A percentile compares a stretch with the other conserved stretches of the same genome.
These are phyloP conservation scores for Mucor lusitanicus DNA, from an alignment of 371 early-diverging fungal species.

Conservation along the genomic window DNA sequence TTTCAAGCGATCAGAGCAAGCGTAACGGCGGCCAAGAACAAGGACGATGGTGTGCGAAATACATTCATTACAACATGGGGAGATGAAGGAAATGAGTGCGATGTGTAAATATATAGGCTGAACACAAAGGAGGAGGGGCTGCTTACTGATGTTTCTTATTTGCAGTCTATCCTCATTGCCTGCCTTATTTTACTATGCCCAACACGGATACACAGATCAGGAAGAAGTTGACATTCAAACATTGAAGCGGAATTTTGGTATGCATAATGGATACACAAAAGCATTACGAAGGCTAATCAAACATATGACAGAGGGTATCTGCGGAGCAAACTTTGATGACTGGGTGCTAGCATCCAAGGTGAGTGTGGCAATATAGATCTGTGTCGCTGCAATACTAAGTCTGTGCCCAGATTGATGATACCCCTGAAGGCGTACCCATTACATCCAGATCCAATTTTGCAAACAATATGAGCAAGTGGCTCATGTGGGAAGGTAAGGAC, in stretches of 20 bases:
- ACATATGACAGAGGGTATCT: conserved; percentile 58
- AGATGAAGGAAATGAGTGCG: conserved; percentile 91
- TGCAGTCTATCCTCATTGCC: conserved; percentile 70
- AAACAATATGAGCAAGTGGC: conserved; percentile 82
- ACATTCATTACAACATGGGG: conserved; percentile 87
- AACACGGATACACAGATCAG: conserved; percentile 70
- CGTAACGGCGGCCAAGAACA: conserved; percentile 66
- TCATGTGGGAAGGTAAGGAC: conserved; percentile 78
- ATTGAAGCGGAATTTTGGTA: conserved; percentile 67
- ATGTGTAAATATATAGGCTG: conserved; percentile 47
- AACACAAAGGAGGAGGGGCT: background rate
- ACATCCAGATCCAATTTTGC: conserved; percentile 59
- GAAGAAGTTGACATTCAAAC: conserved; percentile 59
- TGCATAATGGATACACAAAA: background rate
- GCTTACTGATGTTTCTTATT: background rate
- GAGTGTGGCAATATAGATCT: background rate
- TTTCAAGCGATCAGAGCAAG: conserved; percentile 79
- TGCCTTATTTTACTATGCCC: conserved; percentile 74
- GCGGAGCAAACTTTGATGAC: conserved; percentile 78
- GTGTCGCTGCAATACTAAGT: background rate
- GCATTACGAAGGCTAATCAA: background rate
- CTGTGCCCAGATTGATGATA: conserved; percentile 55
- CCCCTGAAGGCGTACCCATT: conserved; percentile 47
- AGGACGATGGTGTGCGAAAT: conserved; percentile 62
- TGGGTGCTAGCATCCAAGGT: conserved; percentile 72